A percentile compares a stretch with the other conserved stretches of the same genome.
Conservation (phyloP, 305 asterid genomes). For the Fraxinus floribunda region DNA sequence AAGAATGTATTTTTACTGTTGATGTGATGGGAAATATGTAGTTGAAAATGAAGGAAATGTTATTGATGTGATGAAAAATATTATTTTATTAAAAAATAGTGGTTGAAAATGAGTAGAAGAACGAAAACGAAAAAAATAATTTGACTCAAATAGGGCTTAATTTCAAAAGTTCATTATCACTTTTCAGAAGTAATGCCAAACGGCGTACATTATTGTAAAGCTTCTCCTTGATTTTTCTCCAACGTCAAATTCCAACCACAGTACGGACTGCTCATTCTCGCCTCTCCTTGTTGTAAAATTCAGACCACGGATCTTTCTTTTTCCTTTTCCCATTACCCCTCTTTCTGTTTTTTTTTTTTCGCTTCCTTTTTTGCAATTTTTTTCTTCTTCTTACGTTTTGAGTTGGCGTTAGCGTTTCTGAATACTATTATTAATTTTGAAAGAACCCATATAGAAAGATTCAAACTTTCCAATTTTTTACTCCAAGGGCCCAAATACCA, state of each 20-base stretch:
- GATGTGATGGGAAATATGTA: too few species aligned
- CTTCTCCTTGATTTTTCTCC: background rate
- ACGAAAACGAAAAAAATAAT: too few species aligned
- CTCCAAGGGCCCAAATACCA: background rate
- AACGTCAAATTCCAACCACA: background rate
- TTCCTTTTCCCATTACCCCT: background rate
- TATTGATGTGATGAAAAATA: too few species aligned
- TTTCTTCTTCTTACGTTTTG: background rate
- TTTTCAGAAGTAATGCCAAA: too few species aligned
- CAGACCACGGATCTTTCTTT: background rate
- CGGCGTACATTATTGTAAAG: background rate
- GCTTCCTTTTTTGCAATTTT: background rate
- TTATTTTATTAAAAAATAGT: too few species aligned
- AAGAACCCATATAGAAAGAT: conserved; percentile 23
- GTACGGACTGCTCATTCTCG: background rate
- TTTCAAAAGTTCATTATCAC: too few species aligned
- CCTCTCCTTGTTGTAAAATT: background rate
- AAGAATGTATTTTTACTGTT: too few species aligned
- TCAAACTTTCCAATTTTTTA: conserved; percentile 16
- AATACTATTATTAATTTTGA: background rate
- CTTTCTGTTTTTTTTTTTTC: background rate
- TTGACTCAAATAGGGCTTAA: too few species aligned
- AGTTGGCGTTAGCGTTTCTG: background rate
- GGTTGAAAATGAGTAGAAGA: too few species aligned
- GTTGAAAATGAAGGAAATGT: too few species aligned